Evolutionary conservation across 805 yeast genomes (phyloP).

Genomic region (Metschnikowia cerradonensis): DNA sequence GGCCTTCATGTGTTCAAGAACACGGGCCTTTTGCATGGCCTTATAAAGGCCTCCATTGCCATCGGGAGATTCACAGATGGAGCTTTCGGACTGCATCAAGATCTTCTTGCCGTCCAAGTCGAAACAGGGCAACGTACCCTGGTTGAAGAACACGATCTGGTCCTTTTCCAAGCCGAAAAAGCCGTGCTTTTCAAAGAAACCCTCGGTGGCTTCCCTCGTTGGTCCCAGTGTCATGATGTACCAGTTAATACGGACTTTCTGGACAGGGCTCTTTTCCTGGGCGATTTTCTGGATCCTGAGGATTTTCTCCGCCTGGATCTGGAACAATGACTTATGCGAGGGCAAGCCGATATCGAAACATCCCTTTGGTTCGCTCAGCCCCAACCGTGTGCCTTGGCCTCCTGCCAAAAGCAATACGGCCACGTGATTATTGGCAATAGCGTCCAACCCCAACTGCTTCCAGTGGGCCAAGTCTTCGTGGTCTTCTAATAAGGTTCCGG

Average conservation of each 20-base stretch:
- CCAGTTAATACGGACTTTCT: conserved; percentile 54
- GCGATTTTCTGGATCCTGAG: conserved; percentile 59
- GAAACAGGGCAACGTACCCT: conserved; percentile 93
- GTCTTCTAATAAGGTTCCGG: conserved; percentile 50
- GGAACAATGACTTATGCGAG: conserved; percentile 78
- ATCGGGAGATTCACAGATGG: conserved; percentile 85
- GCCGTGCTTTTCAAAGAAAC: conserved; percentile 54
- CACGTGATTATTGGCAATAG: conserved; percentile 68
- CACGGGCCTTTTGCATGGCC: conserved; percentile 62
- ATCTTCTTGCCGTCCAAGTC: conserved; percentile 64
- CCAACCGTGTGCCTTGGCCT: conserved; percentile 96
- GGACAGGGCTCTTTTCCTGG: conserved; percentile 1
- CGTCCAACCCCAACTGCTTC: conserved; percentile 55
- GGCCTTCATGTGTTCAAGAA: conserved; percentile 61
- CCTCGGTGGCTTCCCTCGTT: conserved; percentile 71
- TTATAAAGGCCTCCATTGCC: conserved; percentile 97
- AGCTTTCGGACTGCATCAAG: conserved; percentile 51
- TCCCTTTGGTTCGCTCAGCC: conserved; percentile 89
- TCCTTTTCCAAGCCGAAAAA: conserved; percentile 65
- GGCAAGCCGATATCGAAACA: conserved; percentile 87
- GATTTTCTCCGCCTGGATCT: conserved; percentile 88
- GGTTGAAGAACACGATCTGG: conserved; percentile 81
- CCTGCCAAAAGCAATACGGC: conserved; percentile 95
- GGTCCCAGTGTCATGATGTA: conserved; percentile 95
- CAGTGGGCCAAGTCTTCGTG: conserved; percentile 31